Conservation (phyloP, 768 basidiomycete genomes). For the Termitomyces sp. region DNA sequence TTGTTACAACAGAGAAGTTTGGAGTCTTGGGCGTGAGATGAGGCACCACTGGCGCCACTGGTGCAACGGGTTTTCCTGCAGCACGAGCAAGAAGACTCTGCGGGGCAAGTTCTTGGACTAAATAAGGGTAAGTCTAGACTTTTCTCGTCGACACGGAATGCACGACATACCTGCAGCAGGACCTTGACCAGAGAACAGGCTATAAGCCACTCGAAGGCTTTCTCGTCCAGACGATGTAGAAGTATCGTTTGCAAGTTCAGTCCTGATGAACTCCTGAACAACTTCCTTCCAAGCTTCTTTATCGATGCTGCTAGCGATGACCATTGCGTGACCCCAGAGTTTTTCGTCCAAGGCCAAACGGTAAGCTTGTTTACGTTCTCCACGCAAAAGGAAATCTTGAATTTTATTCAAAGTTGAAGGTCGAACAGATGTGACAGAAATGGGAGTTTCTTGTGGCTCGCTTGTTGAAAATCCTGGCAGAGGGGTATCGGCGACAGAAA, state of each 20-base stretch:
- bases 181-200: conserved; percentile 82
- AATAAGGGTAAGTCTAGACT: conserved; percentile 1
- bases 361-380: conserved; percentile 84
- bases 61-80: conserved; percentile 32
- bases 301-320: conserved; percentile 91
- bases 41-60: conserved; percentile 37
- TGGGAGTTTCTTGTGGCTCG: conserved; percentile 41
- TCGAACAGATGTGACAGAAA: conserved; percentile 57
- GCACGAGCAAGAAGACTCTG: conserved; percentile 47
- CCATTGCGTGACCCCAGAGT: conserved; percentile 94
- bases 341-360: conserved; percentile 84
- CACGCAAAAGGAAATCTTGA: conserved; percentile 74
- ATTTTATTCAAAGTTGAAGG: conserved; percentile 72
- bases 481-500: conserved; percentile 28
- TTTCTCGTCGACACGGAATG: conserved; percentile 21
- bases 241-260: conserved; percentile 52
- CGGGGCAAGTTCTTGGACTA: conserved; percentile 75
- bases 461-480: conserved; percentile 19
- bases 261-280: conserved; percentile 77
- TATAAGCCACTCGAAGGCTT: conserved; percentile 75
- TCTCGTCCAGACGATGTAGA: conserved; percentile 49
- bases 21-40: conserved; percentile 34
- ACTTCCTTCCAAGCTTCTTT: conserved; percentile 93
- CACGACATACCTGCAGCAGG: conserved; percentile 55
- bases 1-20: conserved; percentile 48